phyloP scores from a whole-genome alignment of 2,329 filamentous ascomycete genomes.

The Aspergillus versicolor region DNA sequence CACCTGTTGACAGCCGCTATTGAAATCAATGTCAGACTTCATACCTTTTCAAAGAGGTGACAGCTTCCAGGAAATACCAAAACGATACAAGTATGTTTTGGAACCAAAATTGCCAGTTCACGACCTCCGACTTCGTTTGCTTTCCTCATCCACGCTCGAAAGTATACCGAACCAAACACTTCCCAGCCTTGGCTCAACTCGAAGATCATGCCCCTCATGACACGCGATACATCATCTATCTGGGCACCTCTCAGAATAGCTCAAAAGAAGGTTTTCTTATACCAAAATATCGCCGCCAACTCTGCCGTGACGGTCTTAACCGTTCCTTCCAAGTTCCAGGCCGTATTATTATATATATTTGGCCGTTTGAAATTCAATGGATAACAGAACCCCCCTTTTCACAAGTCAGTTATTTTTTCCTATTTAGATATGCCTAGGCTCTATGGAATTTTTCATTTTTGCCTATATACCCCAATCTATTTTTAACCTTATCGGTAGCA shows the following conservation, averaged over 20 bases:
- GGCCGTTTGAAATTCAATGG: neutral
- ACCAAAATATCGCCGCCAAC: neutral
- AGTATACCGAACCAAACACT: neutral
- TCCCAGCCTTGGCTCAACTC: neutral
- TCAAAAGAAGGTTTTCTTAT: neutral
- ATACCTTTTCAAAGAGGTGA: neutral
- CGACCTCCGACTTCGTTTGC: neutral
- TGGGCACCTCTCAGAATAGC: neutral
- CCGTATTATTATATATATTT: neutral
- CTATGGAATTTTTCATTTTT: slow-evolving; percentile 1
- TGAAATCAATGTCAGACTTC: neutral
- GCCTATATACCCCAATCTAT: slow-evolving; percentile 15
- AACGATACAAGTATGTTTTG: neutral
- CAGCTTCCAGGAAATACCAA: neutral
- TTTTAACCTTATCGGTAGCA: slow-evolving; percentile 3
- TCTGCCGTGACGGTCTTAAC: neutral
- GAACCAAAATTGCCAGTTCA: slow-evolving; percentile 4
- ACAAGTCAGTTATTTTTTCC: neutral
- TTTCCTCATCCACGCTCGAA: neutral
- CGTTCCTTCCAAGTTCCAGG: neutral
- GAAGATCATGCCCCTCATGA: neutral
- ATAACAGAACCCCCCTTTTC: neutral
- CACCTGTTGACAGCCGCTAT: neutral
- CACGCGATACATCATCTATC: neutral
- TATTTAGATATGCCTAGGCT: slow-evolving; percentile 5